Evolutionary conservation across 2,329 filamentous ascomycete species (phyloP).

Genomic region (Chrysoporthe austroafricana): DNA sequence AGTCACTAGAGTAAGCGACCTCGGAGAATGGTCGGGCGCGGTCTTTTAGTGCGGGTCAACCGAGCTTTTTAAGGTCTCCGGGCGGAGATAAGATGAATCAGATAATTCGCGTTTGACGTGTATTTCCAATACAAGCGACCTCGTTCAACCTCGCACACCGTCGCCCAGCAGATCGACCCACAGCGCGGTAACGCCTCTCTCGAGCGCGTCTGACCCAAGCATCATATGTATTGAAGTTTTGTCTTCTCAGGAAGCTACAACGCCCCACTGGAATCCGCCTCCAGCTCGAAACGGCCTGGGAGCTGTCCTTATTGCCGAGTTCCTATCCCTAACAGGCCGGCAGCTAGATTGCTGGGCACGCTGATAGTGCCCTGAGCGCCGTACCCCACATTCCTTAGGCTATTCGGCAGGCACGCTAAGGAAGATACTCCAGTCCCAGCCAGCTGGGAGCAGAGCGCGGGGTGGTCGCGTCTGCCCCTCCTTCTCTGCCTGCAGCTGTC

Average conservation of each 20-base stretch:
- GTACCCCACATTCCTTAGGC: background rate
- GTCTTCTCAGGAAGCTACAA: background rate
- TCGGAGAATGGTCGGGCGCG: constrained; percentile 33
- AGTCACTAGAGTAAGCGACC: constrained; percentile 33
- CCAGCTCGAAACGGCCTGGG: background rate
- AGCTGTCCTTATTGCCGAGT: background rate
- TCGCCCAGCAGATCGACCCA: constrained; percentile 2
- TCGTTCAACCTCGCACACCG: background rate
- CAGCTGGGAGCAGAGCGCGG: constrained; percentile 7
- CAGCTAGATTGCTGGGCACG: background rate
- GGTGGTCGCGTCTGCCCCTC: constrained; percentile 16
- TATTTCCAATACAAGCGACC: constrained; percentile 13
- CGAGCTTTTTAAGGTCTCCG: constrained; percentile 2
- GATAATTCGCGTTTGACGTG: constrained; percentile 20
- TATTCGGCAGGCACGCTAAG: constrained; percentile 4
- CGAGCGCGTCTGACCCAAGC: background rate
- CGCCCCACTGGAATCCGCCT: background rate
- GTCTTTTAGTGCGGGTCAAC: constrained; percentile 11
- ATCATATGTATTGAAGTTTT: background rate
- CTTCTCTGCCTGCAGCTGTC: background rate
- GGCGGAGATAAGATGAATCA: constrained; percentile 26
- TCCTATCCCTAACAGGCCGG: background rate
- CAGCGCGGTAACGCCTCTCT: background rate
- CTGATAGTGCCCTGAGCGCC: background rate
- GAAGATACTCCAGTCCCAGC: background rate